These are phyloP conservation scores for Fusarium concolor DNA, from an alignment of 2,329 filamentous ascomycete genomes.

Conservation along the genomic window DNA sequence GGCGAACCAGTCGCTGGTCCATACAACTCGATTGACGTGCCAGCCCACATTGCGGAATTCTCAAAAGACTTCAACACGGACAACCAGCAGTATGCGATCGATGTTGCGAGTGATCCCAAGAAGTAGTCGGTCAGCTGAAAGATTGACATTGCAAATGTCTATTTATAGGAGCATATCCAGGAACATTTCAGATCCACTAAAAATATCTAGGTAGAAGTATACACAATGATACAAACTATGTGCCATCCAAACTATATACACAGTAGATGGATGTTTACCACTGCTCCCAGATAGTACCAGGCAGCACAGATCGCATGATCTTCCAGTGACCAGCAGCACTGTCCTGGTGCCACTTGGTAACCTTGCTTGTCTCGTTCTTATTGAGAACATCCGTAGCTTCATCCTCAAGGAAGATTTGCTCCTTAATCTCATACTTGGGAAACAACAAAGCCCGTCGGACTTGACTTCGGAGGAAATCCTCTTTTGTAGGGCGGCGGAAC, in stretches of 20 bases:
- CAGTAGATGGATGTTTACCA: slow-evolving; percentile 62
- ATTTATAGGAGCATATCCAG: background rate
- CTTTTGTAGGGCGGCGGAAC: slow-evolving; percentile 73
- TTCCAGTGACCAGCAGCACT: slow-evolving; percentile 89
- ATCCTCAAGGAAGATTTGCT: slow-evolving; percentile 58
- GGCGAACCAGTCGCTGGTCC: slow-evolving; percentile 71
- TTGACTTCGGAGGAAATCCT: slow-evolving; percentile 79
- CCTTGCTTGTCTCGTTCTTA: slow-evolving; percentile 71
- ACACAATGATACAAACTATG: slow-evolving; percentile 12
- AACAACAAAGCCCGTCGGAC: slow-evolving; percentile 76
- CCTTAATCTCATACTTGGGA: slow-evolving; percentile 77
- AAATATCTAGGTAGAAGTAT: slow-evolving; percentile 11
- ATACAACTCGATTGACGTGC: slow-evolving; percentile 71
- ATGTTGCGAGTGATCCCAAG: slow-evolving; percentile 43
- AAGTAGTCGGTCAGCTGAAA: background rate
- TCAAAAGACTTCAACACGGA: slow-evolving; percentile 54
- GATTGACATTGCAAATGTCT: background rate
- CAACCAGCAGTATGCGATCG: slow-evolving; percentile 46
- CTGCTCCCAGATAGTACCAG: slow-evolving; percentile 82
- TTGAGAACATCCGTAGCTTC: slow-evolving; percentile 66
- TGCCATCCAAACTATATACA: slow-evolving; percentile 1
- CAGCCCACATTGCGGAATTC: slow-evolving; percentile 67
- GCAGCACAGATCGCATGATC: slow-evolving; percentile 89
- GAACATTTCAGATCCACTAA: slow-evolving; percentile 1
- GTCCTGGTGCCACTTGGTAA: slow-evolving; percentile 78